Evolutionary conservation across 345 rosid genomes (phyloP).

Genomic region (Brassica nigra): DNA sequence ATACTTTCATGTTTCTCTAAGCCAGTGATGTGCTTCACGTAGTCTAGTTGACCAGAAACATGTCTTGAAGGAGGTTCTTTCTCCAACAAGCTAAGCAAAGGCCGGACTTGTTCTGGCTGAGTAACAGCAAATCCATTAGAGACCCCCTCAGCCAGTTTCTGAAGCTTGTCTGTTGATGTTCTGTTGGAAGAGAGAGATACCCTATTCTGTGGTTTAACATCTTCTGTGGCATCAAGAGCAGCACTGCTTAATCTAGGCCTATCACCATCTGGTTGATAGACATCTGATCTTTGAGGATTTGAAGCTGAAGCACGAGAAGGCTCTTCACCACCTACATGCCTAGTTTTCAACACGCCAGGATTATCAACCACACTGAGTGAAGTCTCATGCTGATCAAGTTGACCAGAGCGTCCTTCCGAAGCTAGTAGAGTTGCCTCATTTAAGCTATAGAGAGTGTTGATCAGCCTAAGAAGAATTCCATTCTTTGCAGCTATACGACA

Average conservation of each 20-base stretch:
- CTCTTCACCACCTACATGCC: conserved; percentile 68
- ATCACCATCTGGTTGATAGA: conserved; percentile 60
- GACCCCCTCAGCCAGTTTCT: conserved; percentile 58
- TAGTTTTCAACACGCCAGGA: conserved; percentile 56
- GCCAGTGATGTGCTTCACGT: conserved; percentile 72
- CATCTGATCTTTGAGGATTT: conserved; percentile 66
- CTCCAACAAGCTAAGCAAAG: conserved; percentile 95
- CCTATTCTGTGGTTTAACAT: conserved; percentile 56
- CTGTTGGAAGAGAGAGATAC: conserved; percentile 51
- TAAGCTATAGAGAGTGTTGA: conserved; percentile 93
- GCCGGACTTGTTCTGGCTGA: conserved; percentile 86
- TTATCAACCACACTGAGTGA: conserved; percentile 53
- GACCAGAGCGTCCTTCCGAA: conserved; percentile 75
- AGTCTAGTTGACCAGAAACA: conserved; percentile 88
- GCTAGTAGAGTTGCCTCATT: conserved; percentile 92
- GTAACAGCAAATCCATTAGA: conserved; percentile 59
- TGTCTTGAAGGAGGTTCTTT: conserved; percentile 89
- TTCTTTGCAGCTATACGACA: conserved; percentile 95
- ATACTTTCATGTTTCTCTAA: conserved; percentile 86
- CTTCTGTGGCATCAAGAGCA: conserved; percentile 46
- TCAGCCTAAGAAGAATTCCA: conserved; percentile 81
- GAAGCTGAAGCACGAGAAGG: conserved; percentile 69
- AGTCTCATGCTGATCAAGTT: conserved; percentile 66
- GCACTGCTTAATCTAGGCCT: conserved; percentile 63
- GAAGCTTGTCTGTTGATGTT: conserved; percentile 72